phyloP scores from a whole-genome alignment of 2,329 filamentous ascomycete genomes.

The Berkeleyomyces basicola region DNA sequence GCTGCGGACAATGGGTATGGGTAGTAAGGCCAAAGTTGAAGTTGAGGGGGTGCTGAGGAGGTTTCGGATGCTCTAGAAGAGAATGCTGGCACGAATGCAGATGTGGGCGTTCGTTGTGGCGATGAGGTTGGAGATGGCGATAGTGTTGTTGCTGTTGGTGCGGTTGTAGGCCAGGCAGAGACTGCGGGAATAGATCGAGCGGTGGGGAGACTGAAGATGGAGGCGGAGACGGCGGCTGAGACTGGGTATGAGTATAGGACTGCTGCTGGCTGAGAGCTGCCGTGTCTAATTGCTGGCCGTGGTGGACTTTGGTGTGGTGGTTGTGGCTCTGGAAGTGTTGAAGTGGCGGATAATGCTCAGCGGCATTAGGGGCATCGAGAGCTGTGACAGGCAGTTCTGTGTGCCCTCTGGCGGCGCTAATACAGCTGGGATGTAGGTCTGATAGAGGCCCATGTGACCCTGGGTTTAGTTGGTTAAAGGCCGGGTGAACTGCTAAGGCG shows the following conservation, averaged over 20 bases:
- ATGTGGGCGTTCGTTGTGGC: constrained; percentile 10
- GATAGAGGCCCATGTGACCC: neutral
- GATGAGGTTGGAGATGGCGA: constrained; percentile 15
- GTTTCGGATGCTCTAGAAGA: constrained; percentile 14
- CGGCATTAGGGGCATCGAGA: neutral
- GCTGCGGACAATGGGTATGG: neutral
- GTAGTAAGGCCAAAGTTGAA: neutral
- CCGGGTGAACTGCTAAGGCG: neutral
- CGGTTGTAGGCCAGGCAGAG: neutral
- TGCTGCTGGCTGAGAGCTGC: neutral
- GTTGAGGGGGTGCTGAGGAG: neutral
- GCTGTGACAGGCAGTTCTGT: neutral
- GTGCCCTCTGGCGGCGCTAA: neutral
- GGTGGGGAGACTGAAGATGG: neutral
- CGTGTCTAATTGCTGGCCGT: neutral
- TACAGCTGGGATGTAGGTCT: neutral
- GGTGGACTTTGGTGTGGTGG: neutral
- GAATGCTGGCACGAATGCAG: constrained; percentile 1
- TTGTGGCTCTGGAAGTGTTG: neutral
- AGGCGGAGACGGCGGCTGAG: neutral
- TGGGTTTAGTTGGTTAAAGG: neutral
- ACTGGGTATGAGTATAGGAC: neutral
- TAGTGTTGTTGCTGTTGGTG: constrained; percentile 10
- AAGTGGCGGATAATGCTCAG: neutral
- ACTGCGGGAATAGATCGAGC: neutral